phyloP scores from a whole-genome alignment of 83 land plant genomes.

The Picea abies region DNA sequence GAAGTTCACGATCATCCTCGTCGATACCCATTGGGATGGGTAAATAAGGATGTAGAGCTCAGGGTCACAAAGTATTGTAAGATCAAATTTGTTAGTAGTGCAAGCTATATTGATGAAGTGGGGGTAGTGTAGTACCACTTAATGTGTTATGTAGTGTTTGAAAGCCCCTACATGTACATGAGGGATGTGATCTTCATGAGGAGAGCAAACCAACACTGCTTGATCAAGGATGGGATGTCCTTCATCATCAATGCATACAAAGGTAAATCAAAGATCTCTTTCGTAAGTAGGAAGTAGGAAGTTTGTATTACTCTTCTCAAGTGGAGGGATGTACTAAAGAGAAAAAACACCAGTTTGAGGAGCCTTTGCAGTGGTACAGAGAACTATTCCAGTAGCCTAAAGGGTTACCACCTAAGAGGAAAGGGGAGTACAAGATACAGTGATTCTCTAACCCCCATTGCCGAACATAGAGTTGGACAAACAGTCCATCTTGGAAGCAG shows the following conservation, averaged over 20 bases:
- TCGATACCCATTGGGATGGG: not conserved
- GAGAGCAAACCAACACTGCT: not conserved
- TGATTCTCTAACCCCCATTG: not conserved
- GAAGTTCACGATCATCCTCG: not conserved
- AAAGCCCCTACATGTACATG: not conserved
- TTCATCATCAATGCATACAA: not conserved
- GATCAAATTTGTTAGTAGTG: not conserved
- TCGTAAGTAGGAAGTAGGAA: not conserved
- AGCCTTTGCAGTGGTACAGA: no score
- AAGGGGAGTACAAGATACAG: no score
- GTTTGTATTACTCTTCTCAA: not conserved
- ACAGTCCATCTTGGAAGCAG: not conserved
- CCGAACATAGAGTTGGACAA: not conserved
- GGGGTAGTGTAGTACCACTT: not conserved
- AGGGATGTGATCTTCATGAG: not conserved
- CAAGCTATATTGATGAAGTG: not conserved
- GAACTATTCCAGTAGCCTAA: not conserved
- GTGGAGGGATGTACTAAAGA: not conserved
- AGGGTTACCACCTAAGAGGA: no score
- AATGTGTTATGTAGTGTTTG: not conserved
- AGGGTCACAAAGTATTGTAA: not conserved
- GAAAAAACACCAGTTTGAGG: not conserved
- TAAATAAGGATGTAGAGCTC: not conserved
- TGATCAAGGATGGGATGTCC: not conserved
- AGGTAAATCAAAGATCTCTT: not conserved